Evolutionary conservation across 1,284 basidiomycete species (phyloP).

Genomic region (Mycena sp.): DNA sequence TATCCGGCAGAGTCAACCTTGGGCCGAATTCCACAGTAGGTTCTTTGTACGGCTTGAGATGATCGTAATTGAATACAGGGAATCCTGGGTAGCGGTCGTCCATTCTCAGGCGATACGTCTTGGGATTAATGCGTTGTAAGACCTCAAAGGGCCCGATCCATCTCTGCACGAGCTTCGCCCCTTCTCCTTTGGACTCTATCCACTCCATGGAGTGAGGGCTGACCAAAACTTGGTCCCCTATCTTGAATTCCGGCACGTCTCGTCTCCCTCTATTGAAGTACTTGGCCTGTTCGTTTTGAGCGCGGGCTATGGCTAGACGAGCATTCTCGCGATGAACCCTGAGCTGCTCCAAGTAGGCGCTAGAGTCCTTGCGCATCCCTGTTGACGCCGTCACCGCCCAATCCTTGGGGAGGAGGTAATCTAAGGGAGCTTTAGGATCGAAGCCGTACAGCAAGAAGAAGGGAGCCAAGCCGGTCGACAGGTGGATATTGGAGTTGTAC

Average conservation of each 20-base stretch:
- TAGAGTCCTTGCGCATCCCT: background rate
- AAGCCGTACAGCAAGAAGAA: too few species aligned
- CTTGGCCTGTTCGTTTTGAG: background rate
- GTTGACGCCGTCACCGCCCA: too few species aligned
- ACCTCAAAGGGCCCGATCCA: too few species aligned
- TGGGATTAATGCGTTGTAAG: background rate
- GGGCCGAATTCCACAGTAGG: background rate
- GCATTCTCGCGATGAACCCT: background rate
- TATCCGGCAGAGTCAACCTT: background rate
- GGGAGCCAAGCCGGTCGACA: too few species aligned
- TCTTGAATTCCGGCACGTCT: background rate
- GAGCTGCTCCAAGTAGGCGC: background rate
- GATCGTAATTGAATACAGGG: background rate
- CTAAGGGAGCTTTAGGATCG: too few species aligned
- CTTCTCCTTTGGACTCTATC: background rate
- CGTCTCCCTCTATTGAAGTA: background rate
- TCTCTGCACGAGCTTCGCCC: too few species aligned
- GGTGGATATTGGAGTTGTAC: too few species aligned
- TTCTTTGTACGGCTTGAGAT: conserved; percentile 4
- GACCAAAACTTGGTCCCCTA: background rate
- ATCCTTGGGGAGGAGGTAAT: too few species aligned
- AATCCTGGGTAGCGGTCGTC: background rate
- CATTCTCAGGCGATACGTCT: background rate
- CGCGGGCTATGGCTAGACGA: background rate
- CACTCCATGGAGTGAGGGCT: background rate